Percentiles rank a stretch among this genome's conserved stretches.
Conservation (phyloP, 2,329 filamentous ascomycete genomes). For the Tricladium varicosporioides region DNA sequence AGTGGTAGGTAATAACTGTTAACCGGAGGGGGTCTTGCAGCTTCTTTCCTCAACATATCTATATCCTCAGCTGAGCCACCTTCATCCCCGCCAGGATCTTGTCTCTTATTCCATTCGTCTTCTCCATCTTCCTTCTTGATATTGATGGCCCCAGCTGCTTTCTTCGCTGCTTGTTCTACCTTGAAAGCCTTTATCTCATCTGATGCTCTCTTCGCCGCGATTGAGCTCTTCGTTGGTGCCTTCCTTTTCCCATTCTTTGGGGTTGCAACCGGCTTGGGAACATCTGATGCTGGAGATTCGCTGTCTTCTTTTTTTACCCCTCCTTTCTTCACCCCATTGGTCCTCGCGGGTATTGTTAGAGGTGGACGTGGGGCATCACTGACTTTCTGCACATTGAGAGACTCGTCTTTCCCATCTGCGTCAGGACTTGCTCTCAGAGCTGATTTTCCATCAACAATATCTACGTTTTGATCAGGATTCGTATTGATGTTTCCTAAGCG, state of each 20-base stretch:
- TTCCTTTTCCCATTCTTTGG: constrained; percentile 26
- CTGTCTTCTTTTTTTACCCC: constrained; percentile 18
- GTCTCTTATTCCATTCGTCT: constrained; percentile 29
- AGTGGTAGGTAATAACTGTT: constrained; percentile 82
- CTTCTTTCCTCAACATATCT: constrained; percentile 30
- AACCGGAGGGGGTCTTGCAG: constrained; percentile 61
- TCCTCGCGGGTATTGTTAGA: constrained; percentile 5
- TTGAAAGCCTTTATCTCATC: constrained; percentile 34
- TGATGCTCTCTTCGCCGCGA: constrained; percentile 33
- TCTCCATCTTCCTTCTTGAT: constrained; percentile 28
- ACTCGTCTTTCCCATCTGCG: constrained; percentile 30
- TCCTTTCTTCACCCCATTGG: constrained; percentile 9
- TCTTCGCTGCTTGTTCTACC: constrained; percentile 32
- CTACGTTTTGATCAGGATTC: constrained; percentile 32
- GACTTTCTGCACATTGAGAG: constrained; percentile 22
- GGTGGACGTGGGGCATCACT: background rate
- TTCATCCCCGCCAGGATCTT: constrained; percentile 31
- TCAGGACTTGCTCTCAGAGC: constrained; percentile 33
- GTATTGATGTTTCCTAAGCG: constrained; percentile 24
- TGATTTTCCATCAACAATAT: constrained; percentile 31
- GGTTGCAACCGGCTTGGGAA: constrained; percentile 4
- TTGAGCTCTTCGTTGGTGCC: constrained; percentile 30
- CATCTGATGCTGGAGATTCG: constrained; percentile 23
- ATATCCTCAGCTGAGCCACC: constrained; percentile 27
- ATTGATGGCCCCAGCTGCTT: constrained; percentile 19